These are phyloP conservation scores for Moesziomyces sp. DNA, from an alignment of 1,284 basidiomycete genomes.

Conservation along the genomic window DNA sequence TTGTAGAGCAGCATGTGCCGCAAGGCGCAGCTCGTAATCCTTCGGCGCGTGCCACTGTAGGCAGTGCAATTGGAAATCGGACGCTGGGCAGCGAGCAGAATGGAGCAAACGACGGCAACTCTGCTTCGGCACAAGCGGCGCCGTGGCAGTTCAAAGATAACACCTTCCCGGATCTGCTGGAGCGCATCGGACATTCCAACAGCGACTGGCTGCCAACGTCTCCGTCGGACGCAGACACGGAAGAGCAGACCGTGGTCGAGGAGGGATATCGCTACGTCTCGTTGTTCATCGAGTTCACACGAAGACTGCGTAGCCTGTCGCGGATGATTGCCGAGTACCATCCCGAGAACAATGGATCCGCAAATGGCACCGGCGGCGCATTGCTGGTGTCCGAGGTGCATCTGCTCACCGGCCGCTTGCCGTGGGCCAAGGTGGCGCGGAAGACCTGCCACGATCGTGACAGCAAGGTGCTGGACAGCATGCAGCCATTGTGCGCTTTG, in stretches of 20 bases:
- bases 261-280: conserved; percentile 20
- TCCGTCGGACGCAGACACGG: background rate
- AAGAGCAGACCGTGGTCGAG: conserved; percentile 1
- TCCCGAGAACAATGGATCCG: conserved; percentile 3
- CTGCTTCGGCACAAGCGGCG: background rate
- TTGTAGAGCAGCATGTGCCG: background rate
- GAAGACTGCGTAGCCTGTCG: conserved; percentile 6
- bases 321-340: conserved; percentile 24
- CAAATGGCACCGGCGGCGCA: background rate
- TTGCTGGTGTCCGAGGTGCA: conserved; percentile 28
- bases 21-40: background rate
- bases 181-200: conserved; percentile 9
- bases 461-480: conserved; percentile 17
- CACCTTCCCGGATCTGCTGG: conserved; percentile 23
- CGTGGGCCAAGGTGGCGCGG: conserved; percentile 25
- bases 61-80: background rate
- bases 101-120: background rate
- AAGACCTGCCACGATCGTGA: conserved; percentile 15
- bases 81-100: background rate
- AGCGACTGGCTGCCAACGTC: conserved; percentile 1
- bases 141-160: conserved; percentile 19
- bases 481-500: conserved; percentile 13
- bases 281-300: conserved; percentile 19
- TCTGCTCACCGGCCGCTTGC: conserved; percentile 31
- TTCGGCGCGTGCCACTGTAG: conserved; percentile 8